These are phyloP conservation scores for Phytophthora syringae DNA, from an alignment of 352 stramenopile genomes.

Conservation along the genomic window DNA sequence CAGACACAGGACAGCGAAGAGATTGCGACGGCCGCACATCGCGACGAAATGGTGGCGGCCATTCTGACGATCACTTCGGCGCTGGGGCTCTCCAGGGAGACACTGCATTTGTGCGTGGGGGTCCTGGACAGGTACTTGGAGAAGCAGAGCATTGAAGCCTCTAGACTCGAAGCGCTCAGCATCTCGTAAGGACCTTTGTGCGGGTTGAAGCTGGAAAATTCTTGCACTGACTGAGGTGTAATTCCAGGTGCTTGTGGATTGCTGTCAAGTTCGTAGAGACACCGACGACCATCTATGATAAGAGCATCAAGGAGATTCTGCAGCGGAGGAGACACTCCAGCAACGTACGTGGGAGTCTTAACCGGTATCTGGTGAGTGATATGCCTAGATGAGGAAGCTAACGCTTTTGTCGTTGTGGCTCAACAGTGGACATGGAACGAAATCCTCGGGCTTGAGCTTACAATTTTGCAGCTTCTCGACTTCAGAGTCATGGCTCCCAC, in stretches of 20 bases:
- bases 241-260: conserved; percentile 67
- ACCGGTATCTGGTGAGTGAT: not conserved
- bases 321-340: conserved; percentile 61
- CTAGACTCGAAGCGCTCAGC: conserved; percentile 58
- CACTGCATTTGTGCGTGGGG: conserved; percentile 62
- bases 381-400: conserved; percentile 1
- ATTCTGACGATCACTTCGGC: conserved; percentile 73
- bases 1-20: conserved; percentile 17
- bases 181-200: conserved; percentile 51
- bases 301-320: conserved; percentile 69
- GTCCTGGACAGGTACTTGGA: conserved; percentile 62
- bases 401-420: not conserved
- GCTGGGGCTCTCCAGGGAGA: conserved; percentile 63
- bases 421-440: conserved; percentile 74
- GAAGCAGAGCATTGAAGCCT: conserved; percentile 21
- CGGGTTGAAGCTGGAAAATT: not conserved
- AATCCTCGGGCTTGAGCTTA: conserved; percentile 56
- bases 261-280: conserved; percentile 79
- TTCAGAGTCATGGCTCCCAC: conserved; percentile 67
- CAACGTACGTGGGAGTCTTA: conserved; percentile 50
- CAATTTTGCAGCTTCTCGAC: conserved; percentile 50
- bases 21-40: conserved; percentile 42
- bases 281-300: conserved; percentile 56
- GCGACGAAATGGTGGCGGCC: conserved; percentile 70
- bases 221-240: not conserved